Evolutionary conservation across 2,329 filamentous ascomycete genomes (phyloP).

Genomic region (Alternaria rosae): DNA sequence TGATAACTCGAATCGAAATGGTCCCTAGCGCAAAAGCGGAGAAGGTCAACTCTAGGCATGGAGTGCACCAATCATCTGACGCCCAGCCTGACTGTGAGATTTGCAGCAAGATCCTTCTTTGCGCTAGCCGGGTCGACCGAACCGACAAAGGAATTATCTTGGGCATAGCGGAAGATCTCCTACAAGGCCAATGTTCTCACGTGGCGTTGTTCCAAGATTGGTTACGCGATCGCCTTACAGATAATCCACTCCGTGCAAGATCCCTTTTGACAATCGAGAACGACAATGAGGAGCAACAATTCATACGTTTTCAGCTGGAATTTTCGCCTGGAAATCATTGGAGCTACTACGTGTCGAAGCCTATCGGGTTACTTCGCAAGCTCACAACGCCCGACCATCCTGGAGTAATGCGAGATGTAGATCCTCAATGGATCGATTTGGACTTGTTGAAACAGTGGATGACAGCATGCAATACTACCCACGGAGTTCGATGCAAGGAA

Average conservation of each 20-base stretch:
- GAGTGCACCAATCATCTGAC: not conserved
- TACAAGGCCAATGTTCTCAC: not conserved
- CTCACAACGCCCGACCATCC: not conserved
- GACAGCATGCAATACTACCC: rapidly evolving
- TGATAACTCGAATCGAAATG: no score
- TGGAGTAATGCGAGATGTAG: not conserved
- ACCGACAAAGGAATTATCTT: not conserved
- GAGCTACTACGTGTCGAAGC: no score
- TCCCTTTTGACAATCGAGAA: no score
- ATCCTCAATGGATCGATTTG: not conserved
- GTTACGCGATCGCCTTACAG: not conserved
- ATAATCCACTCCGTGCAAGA: no score
- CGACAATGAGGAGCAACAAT: no score
- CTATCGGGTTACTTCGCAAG: not conserved
- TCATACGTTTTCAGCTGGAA: no score
- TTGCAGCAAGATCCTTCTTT: not conserved
- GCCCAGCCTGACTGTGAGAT: not conserved
- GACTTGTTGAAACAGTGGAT: not conserved
- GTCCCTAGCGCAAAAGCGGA: no score
- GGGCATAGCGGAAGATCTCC: not conserved
- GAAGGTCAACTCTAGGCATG: no score
- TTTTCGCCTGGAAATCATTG: no score
- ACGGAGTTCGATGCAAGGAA: not conserved
- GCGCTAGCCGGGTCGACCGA: no score
- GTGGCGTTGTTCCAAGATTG: not conserved